phyloP scores from a whole-genome alignment of 2,329 filamentous ascomycete genomes.

The Colletotrichum kahawae region DNA sequence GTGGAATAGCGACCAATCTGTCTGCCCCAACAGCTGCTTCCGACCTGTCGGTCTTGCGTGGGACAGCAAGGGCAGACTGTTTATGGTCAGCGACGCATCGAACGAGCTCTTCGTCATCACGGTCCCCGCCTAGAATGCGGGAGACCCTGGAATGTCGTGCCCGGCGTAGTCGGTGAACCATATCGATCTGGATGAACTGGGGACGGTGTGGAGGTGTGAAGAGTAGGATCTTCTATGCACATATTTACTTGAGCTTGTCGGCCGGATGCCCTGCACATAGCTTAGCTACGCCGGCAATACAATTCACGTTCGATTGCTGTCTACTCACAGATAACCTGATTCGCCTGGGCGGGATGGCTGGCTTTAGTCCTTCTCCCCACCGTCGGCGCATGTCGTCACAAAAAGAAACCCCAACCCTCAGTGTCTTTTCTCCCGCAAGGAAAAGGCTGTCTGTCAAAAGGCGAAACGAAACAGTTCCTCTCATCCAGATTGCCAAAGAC shows the following conservation, averaged over 20 bases:
- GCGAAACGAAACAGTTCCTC: neutral
- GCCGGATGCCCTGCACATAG: neutral
- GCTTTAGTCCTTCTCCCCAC: neutral
- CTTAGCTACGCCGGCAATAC: neutral
- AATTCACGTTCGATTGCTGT: neutral
- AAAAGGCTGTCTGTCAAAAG: neutral
- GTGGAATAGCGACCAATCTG: conserved; percentile 49
- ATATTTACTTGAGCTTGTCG: neutral
- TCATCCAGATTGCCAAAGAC: neutral
- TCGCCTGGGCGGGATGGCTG: neutral
- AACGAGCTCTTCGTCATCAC: conserved; percentile 68
- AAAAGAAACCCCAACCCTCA: neutral
- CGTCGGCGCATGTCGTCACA: neutral
- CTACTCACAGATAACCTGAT: neutral
- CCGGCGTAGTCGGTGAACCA: neutral
- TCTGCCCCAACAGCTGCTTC: conserved; percentile 64
- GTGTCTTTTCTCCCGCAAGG: neutral
- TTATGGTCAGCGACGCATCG: conserved; percentile 67
- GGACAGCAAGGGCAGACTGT: conserved; percentile 59
- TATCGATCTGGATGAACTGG: neutral
- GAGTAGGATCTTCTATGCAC: neutral
- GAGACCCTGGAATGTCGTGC: neutral
- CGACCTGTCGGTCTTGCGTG: conserved; percentile 64
- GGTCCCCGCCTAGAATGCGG: neutral
- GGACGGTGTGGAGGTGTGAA: neutral